A percentile compares a stretch with the other conserved stretches of the same genome.
These are phyloP conservation scores for Clarireedia sp. DNA, from an alignment of 2,329 filamentous ascomycete genomes.

Conservation along the genomic window DNA sequence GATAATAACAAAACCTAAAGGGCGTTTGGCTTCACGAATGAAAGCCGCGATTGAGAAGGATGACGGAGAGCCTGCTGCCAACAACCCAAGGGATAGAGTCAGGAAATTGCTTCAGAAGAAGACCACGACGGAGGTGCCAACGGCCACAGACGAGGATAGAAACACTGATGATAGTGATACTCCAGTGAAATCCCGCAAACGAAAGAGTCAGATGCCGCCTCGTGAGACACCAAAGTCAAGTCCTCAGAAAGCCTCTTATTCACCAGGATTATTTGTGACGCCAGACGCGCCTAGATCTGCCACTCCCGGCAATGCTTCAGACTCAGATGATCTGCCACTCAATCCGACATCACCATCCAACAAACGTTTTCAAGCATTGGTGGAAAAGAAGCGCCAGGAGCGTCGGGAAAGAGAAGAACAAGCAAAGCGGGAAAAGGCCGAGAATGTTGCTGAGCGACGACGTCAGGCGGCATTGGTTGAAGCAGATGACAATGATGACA, in stretches of 20 bases:
- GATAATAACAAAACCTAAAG: conserved; percentile 47
- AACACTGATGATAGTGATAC: conserved; percentile 27
- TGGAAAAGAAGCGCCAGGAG: conserved; percentile 66
- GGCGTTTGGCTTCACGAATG: conserved; percentile 59
- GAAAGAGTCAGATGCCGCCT: conserved; percentile 19
- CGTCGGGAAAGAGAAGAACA: conserved; percentile 58
- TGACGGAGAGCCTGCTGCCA: conserved; percentile 15
- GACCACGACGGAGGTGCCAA: conserved; percentile 17
- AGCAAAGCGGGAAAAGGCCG: conserved; percentile 38
- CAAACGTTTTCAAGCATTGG: conserved; percentile 60
- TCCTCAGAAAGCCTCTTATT: conserved; percentile 16
- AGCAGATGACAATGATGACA: conserved; percentile 45
- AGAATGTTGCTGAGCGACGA: conserved; percentile 32
- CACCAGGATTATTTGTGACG: conserved; percentile 37
- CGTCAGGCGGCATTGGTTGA: conserved; percentile 42
- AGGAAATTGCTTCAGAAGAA: conserved; percentile 36
- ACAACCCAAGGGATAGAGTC: conserved; percentile 34
- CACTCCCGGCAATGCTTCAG: conserved; percentile 25
- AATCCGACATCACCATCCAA: conserved; percentile 38
- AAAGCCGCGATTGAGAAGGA: conserved; percentile 31
- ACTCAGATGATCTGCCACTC: conserved; percentile 38
- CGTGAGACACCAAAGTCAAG: conserved; percentile 19
- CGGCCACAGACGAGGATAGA: conserved; percentile 29
- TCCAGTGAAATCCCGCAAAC: conserved; percentile 22
- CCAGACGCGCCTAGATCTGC: conserved; percentile 21